Evolutionary conservation across 306 rosid species (phyloP).

Genomic region (Ochetophila trinervis): DNA sequence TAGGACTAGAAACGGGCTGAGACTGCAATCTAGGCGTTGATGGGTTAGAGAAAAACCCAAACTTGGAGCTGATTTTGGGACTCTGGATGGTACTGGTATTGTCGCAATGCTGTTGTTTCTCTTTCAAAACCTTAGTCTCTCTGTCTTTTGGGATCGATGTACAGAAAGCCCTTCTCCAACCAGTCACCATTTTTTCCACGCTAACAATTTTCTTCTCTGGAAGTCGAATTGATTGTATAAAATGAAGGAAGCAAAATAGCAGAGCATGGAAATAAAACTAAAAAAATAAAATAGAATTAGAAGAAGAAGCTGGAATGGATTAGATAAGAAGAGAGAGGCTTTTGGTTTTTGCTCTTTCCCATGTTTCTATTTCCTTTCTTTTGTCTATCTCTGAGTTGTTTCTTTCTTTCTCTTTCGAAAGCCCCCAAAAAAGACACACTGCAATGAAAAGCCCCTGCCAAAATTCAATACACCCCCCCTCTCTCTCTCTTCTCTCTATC

Average conservation of each 20-base stretch:
- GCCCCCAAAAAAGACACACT: conserved; percentile 32
- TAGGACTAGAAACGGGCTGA: conserved; percentile 44
- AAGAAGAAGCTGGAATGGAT: conserved; percentile 35
- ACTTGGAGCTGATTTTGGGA: conserved; percentile 63
- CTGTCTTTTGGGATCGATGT: conserved; percentile 70
- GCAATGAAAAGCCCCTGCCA: conserved; percentile 50
- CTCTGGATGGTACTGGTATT: conserved; percentile 29
- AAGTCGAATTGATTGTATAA: neutral
- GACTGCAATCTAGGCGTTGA: conserved; percentile 74
- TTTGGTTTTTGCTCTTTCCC: conserved; percentile 32
- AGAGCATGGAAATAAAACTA: conserved; percentile 30
- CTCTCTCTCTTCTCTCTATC: neutral
- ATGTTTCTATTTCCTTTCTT: conserved; percentile 43
- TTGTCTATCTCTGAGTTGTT: neutral
- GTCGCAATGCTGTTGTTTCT: conserved; percentile 40
- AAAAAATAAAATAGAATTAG: conserved; percentile 10
- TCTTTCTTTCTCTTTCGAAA: conserved; percentile 24
- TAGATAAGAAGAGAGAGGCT: conserved; percentile 27
- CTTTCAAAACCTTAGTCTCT: conserved; percentile 34
- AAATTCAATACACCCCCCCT: conserved; percentile 29
- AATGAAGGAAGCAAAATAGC: neutral
- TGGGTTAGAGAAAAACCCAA: conserved; percentile 79
- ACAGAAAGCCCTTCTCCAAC: conserved; percentile 97
- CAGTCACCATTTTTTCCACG: conserved; percentile 58
- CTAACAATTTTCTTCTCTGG: neutral